A percentile compares a stretch with the other conserved stretches of the same genome.
Conservation (phyloP, 78 protist species). For the Cavenderia fasciculata region DNA sequence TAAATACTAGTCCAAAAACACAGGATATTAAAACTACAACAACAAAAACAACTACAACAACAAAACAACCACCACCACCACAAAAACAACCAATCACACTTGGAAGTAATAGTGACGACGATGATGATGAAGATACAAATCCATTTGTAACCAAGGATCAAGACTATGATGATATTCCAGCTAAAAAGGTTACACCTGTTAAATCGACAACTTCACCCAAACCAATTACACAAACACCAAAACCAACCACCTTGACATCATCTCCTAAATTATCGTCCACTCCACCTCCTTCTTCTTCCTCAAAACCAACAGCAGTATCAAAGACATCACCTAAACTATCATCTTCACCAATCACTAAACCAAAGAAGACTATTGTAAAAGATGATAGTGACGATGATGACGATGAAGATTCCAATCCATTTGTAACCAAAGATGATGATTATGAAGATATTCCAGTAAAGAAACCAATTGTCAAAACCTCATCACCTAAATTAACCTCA, state of each 20-base stretch:
- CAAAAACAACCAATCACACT: not conserved
- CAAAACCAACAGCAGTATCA: not conserved
- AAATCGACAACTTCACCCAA: not conserved
- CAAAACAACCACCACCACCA: not conserved
- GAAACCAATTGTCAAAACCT: too few species aligned
- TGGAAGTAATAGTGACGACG: not conserved
- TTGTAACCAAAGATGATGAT: not conserved
- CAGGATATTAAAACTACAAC: too few species aligned
- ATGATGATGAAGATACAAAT: not conserved
- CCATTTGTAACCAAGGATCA: slow-evolving; percentile 4
- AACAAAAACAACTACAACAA: not conserved
- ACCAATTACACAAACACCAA: not conserved
- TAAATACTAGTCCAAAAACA: too few species aligned
- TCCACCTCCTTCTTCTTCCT: not conserved
- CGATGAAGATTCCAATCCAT: too few species aligned
- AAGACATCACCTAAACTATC: not conserved
- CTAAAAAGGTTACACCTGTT: not conserved
- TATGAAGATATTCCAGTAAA: too few species aligned
- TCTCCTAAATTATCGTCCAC: not conserved
- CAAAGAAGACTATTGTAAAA: too few species aligned
- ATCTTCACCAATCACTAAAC: not conserved
- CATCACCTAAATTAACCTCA: too few species aligned
- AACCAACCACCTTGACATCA: not conserved
- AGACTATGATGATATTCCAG: slow-evolving; percentile 4
- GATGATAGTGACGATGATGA: too few species aligned